Conservation (phyloP, 2,329 filamentous ascomycete species). For the Hypoxylon sp. region DNA sequence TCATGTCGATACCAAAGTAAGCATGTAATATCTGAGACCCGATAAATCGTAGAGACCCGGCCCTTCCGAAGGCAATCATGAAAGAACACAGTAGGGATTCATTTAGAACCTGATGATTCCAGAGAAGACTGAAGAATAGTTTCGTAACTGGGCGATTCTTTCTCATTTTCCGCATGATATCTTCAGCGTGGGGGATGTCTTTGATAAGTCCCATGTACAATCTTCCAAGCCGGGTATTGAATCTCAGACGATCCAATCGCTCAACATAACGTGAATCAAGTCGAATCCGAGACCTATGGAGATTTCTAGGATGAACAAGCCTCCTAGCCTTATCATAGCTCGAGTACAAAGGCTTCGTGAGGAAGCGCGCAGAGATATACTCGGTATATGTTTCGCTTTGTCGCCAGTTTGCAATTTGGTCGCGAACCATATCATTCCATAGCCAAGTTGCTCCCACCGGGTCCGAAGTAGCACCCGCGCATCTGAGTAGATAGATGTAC, state of each 20-base stretch:
- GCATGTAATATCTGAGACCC: constrained; percentile 51
- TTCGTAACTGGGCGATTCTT: constrained; percentile 48
- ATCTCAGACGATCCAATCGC: constrained; percentile 48
- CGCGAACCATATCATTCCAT: constrained; percentile 55
- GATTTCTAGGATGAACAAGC: constrained; percentile 59
- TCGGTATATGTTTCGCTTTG: constrained; percentile 57
- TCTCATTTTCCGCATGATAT: constrained; percentile 52
- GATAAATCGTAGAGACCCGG: constrained; percentile 56
- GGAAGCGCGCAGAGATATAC: constrained; percentile 64
- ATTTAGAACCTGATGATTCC: constrained; percentile 53
- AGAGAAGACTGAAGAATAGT: constrained; percentile 52
- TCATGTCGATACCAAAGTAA: constrained; percentile 52
- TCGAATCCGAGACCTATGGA: constrained; percentile 50
- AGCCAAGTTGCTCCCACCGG: constrained; percentile 54
- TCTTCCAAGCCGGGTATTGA: constrained; percentile 26
- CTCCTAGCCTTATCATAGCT: constrained; percentile 62
- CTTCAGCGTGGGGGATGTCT: constrained; percentile 48
- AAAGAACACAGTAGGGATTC: constrained; percentile 60
- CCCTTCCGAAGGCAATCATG: constrained; percentile 61
- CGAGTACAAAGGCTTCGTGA: constrained; percentile 63
- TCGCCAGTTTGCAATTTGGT: constrained; percentile 45
- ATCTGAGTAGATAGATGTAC: constrained; percentile 63
- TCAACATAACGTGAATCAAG: constrained; percentile 13
- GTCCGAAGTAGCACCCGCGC: constrained; percentile 63
- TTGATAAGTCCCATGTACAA: constrained; percentile 55